Percentiles rank a stretch among this genome's conserved stretches.
Evolutionary conservation across 495 filamentous ascomycete species (phyloP).

Genomic region (Talaromyces ruber): DNA sequence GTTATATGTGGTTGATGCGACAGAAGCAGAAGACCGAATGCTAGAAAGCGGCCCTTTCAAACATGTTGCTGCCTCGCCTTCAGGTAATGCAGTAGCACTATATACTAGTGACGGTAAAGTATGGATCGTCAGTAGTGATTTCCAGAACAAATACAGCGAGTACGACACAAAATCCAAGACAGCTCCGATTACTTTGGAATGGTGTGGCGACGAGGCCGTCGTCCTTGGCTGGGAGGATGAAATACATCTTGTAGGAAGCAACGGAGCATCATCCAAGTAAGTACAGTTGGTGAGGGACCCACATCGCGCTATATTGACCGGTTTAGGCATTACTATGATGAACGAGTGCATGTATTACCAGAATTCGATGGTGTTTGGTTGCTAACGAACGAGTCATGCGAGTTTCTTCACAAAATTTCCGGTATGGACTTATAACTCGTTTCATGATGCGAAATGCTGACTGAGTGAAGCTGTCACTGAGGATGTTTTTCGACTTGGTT

Average conservation of each 20-base stretch:
- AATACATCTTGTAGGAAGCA: constrained; percentile 87
- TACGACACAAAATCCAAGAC: constrained; percentile 82
- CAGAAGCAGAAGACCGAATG: constrained; percentile 82
- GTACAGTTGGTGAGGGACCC: not conserved
- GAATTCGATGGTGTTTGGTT: constrained; percentile 85
- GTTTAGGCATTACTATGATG: constrained; percentile 76
- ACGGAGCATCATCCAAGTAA: constrained; percentile 62
- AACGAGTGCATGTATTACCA: constrained; percentile 77
- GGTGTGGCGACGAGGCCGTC: constrained; percentile 95
- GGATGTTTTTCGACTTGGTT: constrained; percentile 80
- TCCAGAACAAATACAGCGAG: constrained; percentile 83
- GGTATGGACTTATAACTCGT: constrained; percentile 22
- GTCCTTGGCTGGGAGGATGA: constrained; percentile 97
- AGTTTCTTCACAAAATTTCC: constrained; percentile 89
- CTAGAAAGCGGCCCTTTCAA: constrained; percentile 88
- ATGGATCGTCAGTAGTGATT: constrained; percentile 91
- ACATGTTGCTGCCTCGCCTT: constrained; percentile 82
- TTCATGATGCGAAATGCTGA: constrained; percentile 7
- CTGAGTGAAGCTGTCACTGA: constrained; percentile 58
- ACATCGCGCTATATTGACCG: not conserved
- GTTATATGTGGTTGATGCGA: constrained; percentile 75
- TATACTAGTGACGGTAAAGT: constrained; percentile 80
- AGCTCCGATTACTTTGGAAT: constrained; percentile 79
- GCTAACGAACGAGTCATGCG: constrained; percentile 84
- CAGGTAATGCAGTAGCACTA: constrained; percentile 77